phyloP scores from a whole-genome alignment of 805 yeast species.

The Yamadazyma philogaea region DNA sequence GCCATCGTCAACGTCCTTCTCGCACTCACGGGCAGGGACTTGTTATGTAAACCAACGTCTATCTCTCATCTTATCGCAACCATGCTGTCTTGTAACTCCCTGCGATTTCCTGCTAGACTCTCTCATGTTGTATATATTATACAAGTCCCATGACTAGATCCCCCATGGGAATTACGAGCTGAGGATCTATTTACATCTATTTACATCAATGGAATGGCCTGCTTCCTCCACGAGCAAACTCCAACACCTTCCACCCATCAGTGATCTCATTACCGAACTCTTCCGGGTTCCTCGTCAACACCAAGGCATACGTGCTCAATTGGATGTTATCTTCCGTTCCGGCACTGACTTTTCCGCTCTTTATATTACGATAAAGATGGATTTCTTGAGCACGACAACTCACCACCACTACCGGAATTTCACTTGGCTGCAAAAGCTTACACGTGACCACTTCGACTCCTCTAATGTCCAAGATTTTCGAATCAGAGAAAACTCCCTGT shows the following conservation, averaged over 20 bases:
- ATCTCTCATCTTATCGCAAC: too few relatives aligned
- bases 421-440: slow-evolving; percentile 83
- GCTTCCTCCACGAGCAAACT: slow-evolving; percentile 90
- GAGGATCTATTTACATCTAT: slow-evolving; percentile 4
- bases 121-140: neutral
- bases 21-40: too few relatives aligned
- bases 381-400: slow-evolving; percentile 97
- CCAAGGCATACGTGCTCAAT: slow-evolving; percentile 94
- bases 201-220: slow-evolving; percentile 58
- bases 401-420: slow-evolving; percentile 87
- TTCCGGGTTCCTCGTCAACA: slow-evolving; percentile 88
- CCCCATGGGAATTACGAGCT: neutral
- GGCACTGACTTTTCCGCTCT: slow-evolving; percentile 92
- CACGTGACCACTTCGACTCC: slow-evolving; percentile 91
- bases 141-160: neutral
- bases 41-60: too few relatives aligned
- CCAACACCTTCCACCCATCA: slow-evolving; percentile 95
- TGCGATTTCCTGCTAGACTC: too few relatives aligned
- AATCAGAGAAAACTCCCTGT: slow-evolving; percentile 88
- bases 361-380: slow-evolving; percentile 79
- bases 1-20: too few relatives aligned
- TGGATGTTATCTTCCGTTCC: slow-evolving; percentile 93
- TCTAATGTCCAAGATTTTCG: slow-evolving; percentile 88
- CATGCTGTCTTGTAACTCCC: too few relatives aligned
- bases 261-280: slow-evolving; percentile 86